These are phyloP conservation scores for Syzygium malaccense DNA, from an alignment of 441 rosid species.

Conservation along the genomic window DNA sequence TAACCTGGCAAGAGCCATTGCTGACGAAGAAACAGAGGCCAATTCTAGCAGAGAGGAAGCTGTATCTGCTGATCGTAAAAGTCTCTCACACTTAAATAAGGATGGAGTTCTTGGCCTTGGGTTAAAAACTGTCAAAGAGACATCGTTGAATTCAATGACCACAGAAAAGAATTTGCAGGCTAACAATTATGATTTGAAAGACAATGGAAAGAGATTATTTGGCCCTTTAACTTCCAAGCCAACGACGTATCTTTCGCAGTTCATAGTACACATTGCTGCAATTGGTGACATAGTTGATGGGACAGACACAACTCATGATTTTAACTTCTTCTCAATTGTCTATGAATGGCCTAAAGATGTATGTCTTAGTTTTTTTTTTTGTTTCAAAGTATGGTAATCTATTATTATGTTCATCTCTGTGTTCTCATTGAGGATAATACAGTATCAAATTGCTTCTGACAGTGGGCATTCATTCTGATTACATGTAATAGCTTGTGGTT, in stretches of 20 bases:
- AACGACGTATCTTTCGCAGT: conserved; percentile 84
- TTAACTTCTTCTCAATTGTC: conserved; percentile 92
- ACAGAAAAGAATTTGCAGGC: conserved; percentile 42
- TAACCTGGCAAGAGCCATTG: conserved; percentile 94
- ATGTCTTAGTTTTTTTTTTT: conserved; percentile 22
- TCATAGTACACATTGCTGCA: conserved; percentile 95
- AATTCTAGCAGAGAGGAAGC: conserved; percentile 45
- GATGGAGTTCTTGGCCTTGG: conserved; percentile 96
- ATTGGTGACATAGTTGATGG: conserved; percentile 99
- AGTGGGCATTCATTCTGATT: not conserved
- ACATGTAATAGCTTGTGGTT: not conserved
- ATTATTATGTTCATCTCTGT: not conserved
- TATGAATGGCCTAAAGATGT: conserved; percentile 99
- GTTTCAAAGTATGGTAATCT: not conserved
- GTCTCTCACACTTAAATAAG: conserved; percentile 38
- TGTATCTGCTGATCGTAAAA: conserved; percentile 30
- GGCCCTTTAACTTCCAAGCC: conserved; percentile 82
- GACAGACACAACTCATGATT: conserved; percentile 98
- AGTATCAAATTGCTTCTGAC: not conserved
- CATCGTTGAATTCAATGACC: conserved; percentile 33
- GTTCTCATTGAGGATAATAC: not conserved
- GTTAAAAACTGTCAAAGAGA: conserved; percentile 51
- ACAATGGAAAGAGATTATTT: conserved; percentile 69
- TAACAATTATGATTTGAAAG: conserved; percentile 58
- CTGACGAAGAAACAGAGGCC: conserved; percentile 82